phyloP scores from a whole-genome alignment of 148 eudicot genomes.

The Amaranthus hypochondriacus region DNA sequence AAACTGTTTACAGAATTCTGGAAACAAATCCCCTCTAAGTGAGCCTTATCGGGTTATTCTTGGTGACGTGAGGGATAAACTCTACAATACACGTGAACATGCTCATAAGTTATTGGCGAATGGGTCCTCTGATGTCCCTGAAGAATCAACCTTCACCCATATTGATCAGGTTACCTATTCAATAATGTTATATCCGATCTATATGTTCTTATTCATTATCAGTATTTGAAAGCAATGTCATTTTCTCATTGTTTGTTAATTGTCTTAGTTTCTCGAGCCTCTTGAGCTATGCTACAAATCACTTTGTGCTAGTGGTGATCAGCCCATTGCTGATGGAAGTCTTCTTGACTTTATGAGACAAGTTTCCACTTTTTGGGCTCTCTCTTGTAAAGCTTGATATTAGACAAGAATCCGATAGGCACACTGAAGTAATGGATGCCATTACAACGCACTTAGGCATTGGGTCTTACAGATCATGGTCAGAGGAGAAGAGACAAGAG shows the following conservation, averaged over 20 bases:
- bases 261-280: slow-evolving; percentile 71
- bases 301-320: slow-evolving; percentile 79
- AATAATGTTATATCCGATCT: not conserved
- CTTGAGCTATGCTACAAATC: slow-evolving; percentile 86
- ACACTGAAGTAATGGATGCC: slow-evolving; percentile 77
- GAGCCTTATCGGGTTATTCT: slow-evolving; percentile 91
- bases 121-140: slow-evolving; percentile 65
- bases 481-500: slow-evolving; percentile 71
- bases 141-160: slow-evolving; percentile 58
- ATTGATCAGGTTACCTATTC: slow-evolving; percentile 50
- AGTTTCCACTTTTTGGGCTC: slow-evolving; percentile 88
- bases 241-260: not conserved
- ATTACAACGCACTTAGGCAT: slow-evolving; percentile 51
- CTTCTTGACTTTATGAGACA: slow-evolving; percentile 88
- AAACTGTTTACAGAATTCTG: slow-evolving; percentile 58
- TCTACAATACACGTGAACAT: slow-evolving; percentile 71
- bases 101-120: slow-evolving; percentile 59
- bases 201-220: not conserved
- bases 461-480: slow-evolving; percentile 79
- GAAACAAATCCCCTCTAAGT: slow-evolving; percentile 59
- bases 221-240: not conserved
- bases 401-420: slow-evolving; percentile 82
- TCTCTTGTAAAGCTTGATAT: slow-evolving; percentile 87
- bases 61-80: slow-evolving; percentile 77
- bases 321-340: slow-evolving; percentile 81